Percentiles rank a stretch among this genome's conserved stretches.
Conservation (phyloP, 2,329 filamentous ascomycete species). For the Colletotrichum filicis region DNA sequence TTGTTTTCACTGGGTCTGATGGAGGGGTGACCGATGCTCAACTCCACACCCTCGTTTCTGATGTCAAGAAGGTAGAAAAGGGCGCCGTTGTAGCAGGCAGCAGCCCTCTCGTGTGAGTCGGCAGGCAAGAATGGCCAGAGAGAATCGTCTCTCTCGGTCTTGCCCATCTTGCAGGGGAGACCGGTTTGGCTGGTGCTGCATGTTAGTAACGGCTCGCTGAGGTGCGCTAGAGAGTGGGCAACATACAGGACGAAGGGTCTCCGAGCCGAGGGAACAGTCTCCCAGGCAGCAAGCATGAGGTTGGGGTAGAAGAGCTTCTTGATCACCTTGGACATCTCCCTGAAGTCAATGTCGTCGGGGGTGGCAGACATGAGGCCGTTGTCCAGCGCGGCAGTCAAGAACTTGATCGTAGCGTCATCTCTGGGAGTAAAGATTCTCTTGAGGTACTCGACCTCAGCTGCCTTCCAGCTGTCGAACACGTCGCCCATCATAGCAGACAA, state of each 20-base stretch:
- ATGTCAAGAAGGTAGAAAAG: constrained; percentile 16
- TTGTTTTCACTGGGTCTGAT: constrained; percentile 6
- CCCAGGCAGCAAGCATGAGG: neutral
- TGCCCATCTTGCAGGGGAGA: constrained; percentile 7
- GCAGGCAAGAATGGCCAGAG: constrained; percentile 10
- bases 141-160: neutral
- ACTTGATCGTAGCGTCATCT: neutral
- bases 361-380: constrained; percentile 6
- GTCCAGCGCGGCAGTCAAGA: neutral
- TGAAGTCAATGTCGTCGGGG: constrained; percentile 1
- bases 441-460: neutral
- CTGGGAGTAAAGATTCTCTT: neutral
- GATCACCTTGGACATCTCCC: constrained; percentile 11
- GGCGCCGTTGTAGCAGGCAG: constrained; percentile 2
- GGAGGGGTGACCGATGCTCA: constrained; percentile 2
- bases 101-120: neutral
- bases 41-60: neutral
- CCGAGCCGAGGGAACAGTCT: neutral
- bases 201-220: no score
- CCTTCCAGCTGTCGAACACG: constrained; percentile 21
- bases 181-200: no score
- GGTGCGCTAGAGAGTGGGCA: no score
- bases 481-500: constrained; percentile 3
- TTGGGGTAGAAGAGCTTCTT: constrained; percentile 17
- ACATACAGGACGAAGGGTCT: constrained; percentile 17